Base-by-base conservation (phyloP, 2,329 filamentous ascomycete genomes). In the Talaromyces islandicus region DNA sequence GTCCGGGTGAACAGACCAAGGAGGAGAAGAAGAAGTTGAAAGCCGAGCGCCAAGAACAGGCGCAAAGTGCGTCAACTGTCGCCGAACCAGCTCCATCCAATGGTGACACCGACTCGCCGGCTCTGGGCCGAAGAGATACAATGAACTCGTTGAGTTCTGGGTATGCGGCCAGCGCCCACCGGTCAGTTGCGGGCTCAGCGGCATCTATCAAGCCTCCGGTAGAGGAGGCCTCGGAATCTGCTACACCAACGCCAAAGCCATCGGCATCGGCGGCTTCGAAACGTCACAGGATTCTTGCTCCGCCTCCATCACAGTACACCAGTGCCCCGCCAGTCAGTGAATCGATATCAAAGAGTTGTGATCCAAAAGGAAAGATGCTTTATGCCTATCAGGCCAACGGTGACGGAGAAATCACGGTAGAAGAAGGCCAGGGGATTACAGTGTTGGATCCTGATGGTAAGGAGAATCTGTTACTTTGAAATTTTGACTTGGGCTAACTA, bases 1-100 rank as follows among this genome's bases (percentile, higher is more conserved):
- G 94, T 70, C 94, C 94, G 0, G 94, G 94, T 55, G 94, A 97
- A 71, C 86, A 94, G 71, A 88, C 83, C 64, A 99, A 97, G 75
- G 94, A 97, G 64, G 92, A 96, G 68, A 92, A 88, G 78, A 99
- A 97, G 81, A 95, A 92, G 69, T 82, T 96, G 48, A 97, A 97
- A 76, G 83, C 84, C 48, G 88, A 92, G 71, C 85, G 92, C 62
- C 93, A 97, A 76, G 88, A 90, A 61, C 82, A 87, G 4, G 89
- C 92, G 12, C 90, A 88, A 68, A 78, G 85, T 32, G 65, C 71
- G n/a, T 72, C 75, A 35, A 32, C 54, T 51, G 66, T 68, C 11
- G 64, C 75, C 24, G 78, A 78, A 21, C 63, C 73, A 25, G 67
- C 71, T 7, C 67, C 73, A 0, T 63, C 73, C 2, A 68, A 69